Percentiles rank a stretch among this genome's conserved stretches.
Evolutionary conservation across 1,139 yeast species (phyloP).

Genomic region (Sugiyamaella neomexicana): DNA sequence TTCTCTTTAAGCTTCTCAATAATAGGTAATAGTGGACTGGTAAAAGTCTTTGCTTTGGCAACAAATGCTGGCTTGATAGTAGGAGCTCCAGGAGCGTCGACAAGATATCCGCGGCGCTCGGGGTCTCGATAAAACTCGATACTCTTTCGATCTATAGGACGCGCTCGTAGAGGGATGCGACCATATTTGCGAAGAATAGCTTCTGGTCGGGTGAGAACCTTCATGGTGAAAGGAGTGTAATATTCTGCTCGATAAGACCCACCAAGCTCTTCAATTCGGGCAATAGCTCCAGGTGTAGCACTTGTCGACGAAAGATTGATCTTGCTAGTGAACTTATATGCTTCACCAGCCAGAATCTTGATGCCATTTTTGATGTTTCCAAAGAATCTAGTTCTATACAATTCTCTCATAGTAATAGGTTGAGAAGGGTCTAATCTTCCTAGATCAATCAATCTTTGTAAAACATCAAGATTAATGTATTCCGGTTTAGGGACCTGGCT

Average conservation of each 20-base stretch:
- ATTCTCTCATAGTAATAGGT: slow-evolving; percentile 68
- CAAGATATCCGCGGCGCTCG: slow-evolving; percentile 74
- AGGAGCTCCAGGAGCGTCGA: slow-evolving; percentile 40
- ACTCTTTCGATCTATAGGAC: slow-evolving; percentile 82
- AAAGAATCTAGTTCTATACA: slow-evolving; percentile 67
- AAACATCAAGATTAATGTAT: slow-evolving; percentile 56
- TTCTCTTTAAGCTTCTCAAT: slow-evolving; percentile 30
- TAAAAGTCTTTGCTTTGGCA: slow-evolving; percentile 28
- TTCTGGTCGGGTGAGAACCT: slow-evolving; percentile 76
- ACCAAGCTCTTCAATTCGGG: slow-evolving; percentile 68
- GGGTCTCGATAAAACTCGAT: slow-evolving; percentile 74
- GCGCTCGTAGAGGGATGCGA: slow-evolving; percentile 78
- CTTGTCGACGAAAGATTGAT: slow-evolving; percentile 76
- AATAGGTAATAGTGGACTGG: slow-evolving; percentile 35
- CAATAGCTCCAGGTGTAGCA: slow-evolving; percentile 75
- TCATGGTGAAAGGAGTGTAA: slow-evolving; percentile 62
- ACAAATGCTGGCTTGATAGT: slow-evolving; percentile 35
- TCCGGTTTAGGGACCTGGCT: slow-evolving; percentile 38
- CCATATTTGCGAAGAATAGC: slow-evolving; percentile 68
- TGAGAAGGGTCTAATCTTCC: slow-evolving; percentile 53
- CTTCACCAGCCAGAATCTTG: slow-evolving; percentile 71
- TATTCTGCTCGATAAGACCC: slow-evolving; percentile 74
- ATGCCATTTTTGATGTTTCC: slow-evolving; percentile 76
- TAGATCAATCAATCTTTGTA: slow-evolving; percentile 48
- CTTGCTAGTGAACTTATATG: slow-evolving; percentile 50